These are phyloP conservation scores for Ophiosphaerella herpotricha DNA, from an alignment of 2,329 filamentous ascomycete genomes.

Conservation along the genomic window DNA sequence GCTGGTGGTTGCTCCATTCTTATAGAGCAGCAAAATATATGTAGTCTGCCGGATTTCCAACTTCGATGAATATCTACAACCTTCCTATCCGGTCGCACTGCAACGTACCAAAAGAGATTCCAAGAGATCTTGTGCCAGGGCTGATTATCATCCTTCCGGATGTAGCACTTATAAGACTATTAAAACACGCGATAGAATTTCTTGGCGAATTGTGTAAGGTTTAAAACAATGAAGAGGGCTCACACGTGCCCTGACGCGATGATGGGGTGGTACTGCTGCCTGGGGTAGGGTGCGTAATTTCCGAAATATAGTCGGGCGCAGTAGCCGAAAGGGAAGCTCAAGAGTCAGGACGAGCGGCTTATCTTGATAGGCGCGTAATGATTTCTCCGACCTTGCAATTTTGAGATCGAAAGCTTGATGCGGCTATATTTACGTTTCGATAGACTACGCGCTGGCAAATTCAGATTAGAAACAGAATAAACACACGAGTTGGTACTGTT, in stretches of 20 bases:
- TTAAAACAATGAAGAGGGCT: not conserved
- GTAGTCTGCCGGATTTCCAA: not conserved
- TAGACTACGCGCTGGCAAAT: not conserved
- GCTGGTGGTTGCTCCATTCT: slow-evolving; percentile 9
- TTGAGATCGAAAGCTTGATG: too few species aligned
- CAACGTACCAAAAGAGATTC: slow-evolving; percentile 4
- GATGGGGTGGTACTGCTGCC: not conserved
- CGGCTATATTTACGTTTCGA: not conserved
- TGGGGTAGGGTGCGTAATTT: not conserved
- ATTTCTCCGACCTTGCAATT: not conserved
- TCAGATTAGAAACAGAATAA: not conserved
- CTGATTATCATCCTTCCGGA: not conserved
- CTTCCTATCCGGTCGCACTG: slow-evolving; percentile 6
- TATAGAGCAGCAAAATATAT: slow-evolving; percentile 5
- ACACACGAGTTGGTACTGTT: not conserved
- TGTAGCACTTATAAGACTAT: not conserved
- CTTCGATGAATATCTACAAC: not conserved
- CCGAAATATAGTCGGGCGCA: not conserved
- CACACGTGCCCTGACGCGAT: not conserved
- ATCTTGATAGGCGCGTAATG: not conserved
- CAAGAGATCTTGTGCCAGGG: not conserved
- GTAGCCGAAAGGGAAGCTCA: not conserved
- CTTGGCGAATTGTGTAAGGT: not conserved
- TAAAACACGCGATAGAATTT: not conserved
- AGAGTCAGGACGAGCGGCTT: not conserved